A percentile compares a stretch with the other conserved stretches of the same genome.
phyloP scores from a whole-genome alignment of 805 yeast species.

The Sugiyamaella chiloensis region DNA sequence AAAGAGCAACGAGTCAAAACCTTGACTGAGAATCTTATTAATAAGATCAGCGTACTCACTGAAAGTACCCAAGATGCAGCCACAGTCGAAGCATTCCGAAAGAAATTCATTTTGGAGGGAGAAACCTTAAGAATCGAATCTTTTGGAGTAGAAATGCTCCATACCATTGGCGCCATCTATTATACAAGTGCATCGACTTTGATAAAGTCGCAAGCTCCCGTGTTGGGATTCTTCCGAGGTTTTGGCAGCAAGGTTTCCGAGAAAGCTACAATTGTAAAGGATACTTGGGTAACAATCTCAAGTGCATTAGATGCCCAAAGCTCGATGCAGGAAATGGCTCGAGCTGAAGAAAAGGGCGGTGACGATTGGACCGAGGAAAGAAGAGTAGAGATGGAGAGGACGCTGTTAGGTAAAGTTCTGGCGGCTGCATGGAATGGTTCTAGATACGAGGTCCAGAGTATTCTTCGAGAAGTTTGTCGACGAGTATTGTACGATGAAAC shows the following conservation, averaged over 20 bases:
- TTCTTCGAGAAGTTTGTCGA: slow-evolving; percentile 80
- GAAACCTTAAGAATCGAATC: slow-evolving; percentile 91
- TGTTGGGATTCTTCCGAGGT: slow-evolving; percentile 80
- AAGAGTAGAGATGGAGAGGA: slow-evolving; percentile 74
- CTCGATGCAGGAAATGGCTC: slow-evolving; percentile 68
- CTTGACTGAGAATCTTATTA: slow-evolving; percentile 56
- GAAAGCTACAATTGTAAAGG: slow-evolving; percentile 77
- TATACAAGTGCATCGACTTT: slow-evolving; percentile 69
- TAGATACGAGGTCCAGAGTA: slow-evolving; percentile 75
- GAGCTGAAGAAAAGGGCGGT: slow-evolving; percentile 63
- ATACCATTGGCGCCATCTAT: slow-evolving; percentile 77
- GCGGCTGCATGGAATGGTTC: slow-evolving; percentile 97
- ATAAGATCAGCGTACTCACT: slow-evolving; percentile 51
- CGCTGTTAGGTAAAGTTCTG: slow-evolving; percentile 81
- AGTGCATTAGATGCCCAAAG: slow-evolving; percentile 86
- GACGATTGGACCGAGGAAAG: slow-evolving; percentile 54
- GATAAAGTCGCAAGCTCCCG: slow-evolving; percentile 65
- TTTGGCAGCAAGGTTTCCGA: slow-evolving; percentile 77
- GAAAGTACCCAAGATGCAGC: slow-evolving; percentile 64
- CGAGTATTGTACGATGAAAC: slow-evolving; percentile 66
- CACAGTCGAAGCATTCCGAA: slow-evolving; percentile 58
- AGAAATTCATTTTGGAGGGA: slow-evolving; percentile 74
- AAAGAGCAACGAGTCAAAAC: slow-evolving; percentile 62
- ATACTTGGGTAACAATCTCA: slow-evolving; percentile 76
- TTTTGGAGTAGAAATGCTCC: slow-evolving; percentile 83